Evolutionary conservation across 1,284 basidiomycete species (phyloP).

Genomic region (Ustilago shanxiensis): DNA sequence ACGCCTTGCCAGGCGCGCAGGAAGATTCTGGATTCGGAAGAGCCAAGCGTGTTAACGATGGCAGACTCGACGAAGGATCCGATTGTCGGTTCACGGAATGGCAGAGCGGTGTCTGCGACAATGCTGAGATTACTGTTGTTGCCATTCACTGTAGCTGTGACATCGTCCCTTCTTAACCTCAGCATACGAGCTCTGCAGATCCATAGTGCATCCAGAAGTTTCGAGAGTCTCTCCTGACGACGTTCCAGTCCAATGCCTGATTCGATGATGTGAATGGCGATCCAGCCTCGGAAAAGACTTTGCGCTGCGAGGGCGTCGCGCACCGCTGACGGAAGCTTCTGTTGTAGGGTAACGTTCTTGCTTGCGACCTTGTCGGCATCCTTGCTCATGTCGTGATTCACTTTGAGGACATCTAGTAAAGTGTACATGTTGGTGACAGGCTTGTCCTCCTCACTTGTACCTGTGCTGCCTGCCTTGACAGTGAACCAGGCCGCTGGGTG

Average conservation of each 20-base stretch:
- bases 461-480: slow-evolving; percentile 21
- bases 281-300: slow-evolving; percentile 63
- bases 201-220: slow-evolving; percentile 64
- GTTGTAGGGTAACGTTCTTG: slow-evolving; percentile 35
- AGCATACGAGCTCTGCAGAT: slow-evolving; percentile 64
- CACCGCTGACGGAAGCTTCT: slow-evolving; percentile 54
- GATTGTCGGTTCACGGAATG: slow-evolving; percentile 60
- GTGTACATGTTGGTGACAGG: slow-evolving; percentile 63
- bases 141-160: slow-evolving; percentile 4
- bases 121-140: slow-evolving; percentile 10
- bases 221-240: slow-evolving; percentile 57
- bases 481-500: slow-evolving; percentile 59
- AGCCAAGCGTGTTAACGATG: slow-evolving; percentile 58
- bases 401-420: slow-evolving; percentile 53
- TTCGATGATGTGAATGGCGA: slow-evolving; percentile 65
- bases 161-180: slow-evolving; percentile 29
- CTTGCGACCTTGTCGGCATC: slow-evolving; percentile 10
- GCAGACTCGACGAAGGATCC: slow-evolving; percentile 66
- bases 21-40: slow-evolving; percentile 60
- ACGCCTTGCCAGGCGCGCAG: slow-evolving; percentile 65
- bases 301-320: slow-evolving; percentile 62
- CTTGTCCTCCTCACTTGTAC: slow-evolving; percentile 49
- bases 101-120: slow-evolving; percentile 22
- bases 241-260: slow-evolving; percentile 57
- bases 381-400: slow-evolving; percentile 5